These are phyloP conservation scores for Albifimbria verrucaria DNA, from an alignment of 2,329 filamentous ascomycete species.

Conservation along the genomic window DNA sequence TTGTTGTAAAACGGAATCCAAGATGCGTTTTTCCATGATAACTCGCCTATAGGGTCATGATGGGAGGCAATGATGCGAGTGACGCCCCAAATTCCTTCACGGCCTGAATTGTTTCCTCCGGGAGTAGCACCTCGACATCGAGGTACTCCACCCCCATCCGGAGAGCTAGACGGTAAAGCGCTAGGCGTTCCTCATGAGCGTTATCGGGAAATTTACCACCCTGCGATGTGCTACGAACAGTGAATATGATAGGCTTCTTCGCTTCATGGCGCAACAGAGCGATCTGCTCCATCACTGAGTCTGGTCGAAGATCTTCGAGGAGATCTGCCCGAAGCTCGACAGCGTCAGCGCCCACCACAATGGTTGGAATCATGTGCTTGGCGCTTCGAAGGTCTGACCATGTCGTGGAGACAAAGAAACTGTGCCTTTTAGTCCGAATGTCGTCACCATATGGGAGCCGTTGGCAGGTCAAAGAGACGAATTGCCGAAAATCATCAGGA, in stretches of 20 bases:
- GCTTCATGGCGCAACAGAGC: slow-evolving; percentile 71
- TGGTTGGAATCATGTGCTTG: slow-evolving; percentile 62
- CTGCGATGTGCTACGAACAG: slow-evolving; percentile 79
- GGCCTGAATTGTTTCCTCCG: slow-evolving; percentile 68
- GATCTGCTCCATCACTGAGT: slow-evolving; percentile 80
- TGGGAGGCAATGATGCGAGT: slow-evolving; percentile 93
- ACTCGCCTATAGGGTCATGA: slow-evolving; percentile 74
- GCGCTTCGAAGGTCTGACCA: slow-evolving; percentile 68
- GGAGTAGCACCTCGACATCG: slow-evolving; percentile 86
- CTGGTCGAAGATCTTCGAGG: slow-evolving; percentile 69
- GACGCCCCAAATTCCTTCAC: slow-evolving; percentile 65
- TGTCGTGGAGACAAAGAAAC: slow-evolving; percentile 92
- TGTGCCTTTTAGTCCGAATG: slow-evolving; percentile 57
- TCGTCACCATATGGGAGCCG: slow-evolving; percentile 43
- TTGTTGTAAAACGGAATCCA: slow-evolving; percentile 91
- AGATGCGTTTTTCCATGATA: slow-evolving; percentile 90
- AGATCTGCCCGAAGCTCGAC: slow-evolving; percentile 94
- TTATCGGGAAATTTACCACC: slow-evolving; percentile 84
- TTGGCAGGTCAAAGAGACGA: slow-evolving; percentile 36
- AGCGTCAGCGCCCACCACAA: slow-evolving; percentile 83
- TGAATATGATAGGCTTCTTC: slow-evolving; percentile 84
- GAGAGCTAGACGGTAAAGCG: slow-evolving; percentile 74
- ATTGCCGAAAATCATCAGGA: slow-evolving; percentile 32
- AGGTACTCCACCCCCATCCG: slow-evolving; percentile 88
- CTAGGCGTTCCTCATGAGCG: slow-evolving; percentile 65